Evolutionary conservation across 2,329 filamentous ascomycete species (phyloP).

Genomic region (Cryphonectria parasitica): DNA sequence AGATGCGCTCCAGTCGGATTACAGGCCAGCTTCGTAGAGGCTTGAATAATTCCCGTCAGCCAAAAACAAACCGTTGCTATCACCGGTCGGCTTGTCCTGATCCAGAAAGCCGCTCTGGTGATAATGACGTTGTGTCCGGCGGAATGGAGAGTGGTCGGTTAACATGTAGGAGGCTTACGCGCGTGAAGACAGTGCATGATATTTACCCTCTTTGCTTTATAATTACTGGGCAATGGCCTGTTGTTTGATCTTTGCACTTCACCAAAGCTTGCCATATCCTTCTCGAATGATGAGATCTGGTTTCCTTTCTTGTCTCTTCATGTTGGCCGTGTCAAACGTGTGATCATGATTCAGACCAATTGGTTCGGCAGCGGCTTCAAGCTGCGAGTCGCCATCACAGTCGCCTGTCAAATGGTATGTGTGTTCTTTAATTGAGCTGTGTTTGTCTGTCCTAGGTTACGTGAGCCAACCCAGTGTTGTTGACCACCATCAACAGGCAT

Average conservation of each 20-base stretch:
- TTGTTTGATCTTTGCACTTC: not conserved
- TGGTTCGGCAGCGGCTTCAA: conserved; percentile 30
- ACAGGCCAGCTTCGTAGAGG: not conserved
- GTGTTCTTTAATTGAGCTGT: not conserved
- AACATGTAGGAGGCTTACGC: not conserved
- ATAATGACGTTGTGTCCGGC: conserved; percentile 9
- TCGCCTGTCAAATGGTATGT: conserved; percentile 40
- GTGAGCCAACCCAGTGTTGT: too few relatives aligned
- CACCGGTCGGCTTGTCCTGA: conserved; percentile 15
- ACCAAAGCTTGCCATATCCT: not conserved
- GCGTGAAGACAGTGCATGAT: not conserved
- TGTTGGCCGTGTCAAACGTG: not conserved
- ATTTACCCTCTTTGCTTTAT: not conserved
- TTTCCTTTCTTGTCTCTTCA: not conserved
- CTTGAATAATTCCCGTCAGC: not conserved
- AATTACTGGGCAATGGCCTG: not conserved
- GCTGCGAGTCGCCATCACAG: conserved; percentile 30
- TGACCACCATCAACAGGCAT: conserved; percentile 26
- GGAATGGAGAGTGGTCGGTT: not conserved
- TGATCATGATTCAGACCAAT: conserved; percentile 20
- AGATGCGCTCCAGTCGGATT: conserved; percentile 22
- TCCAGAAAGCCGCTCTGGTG: conserved; percentile 18
- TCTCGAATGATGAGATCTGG: not conserved
- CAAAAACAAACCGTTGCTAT: not conserved
- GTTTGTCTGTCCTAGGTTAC: too few relatives aligned